phyloP scores from a whole-genome alignment of 306 rosid species.

The Cucumis melo region DNA sequence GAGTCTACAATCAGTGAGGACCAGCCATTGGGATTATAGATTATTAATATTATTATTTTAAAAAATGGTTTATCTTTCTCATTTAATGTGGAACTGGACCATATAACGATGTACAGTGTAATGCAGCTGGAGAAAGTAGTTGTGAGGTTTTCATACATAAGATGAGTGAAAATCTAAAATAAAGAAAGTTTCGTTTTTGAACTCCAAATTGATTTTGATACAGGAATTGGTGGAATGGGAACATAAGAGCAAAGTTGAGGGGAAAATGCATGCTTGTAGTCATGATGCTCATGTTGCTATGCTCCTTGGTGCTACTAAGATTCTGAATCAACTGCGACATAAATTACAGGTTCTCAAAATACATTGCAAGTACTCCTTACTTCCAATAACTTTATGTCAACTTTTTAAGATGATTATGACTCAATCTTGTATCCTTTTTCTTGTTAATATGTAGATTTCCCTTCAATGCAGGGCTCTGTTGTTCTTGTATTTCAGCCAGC shows the following conservation, averaged over 20 bases:
- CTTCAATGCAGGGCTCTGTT: slow-evolving; percentile 48
- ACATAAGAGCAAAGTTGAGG: slow-evolving; percentile 71
- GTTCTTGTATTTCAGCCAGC: slow-evolving; percentile 85
- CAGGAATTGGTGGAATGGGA: slow-evolving; percentile 84
- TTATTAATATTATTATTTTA: background rate
- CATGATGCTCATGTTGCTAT: slow-evolving; percentile 80
- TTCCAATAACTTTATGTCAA: background rate
- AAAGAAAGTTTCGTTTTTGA: background rate
- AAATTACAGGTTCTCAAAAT: slow-evolving; percentile 34
- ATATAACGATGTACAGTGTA: background rate
- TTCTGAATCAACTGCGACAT: slow-evolving; percentile 44
- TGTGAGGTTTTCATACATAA: background rate
- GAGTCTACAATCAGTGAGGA: background rate
- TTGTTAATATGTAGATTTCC: background rate
- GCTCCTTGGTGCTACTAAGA: slow-evolving; percentile 91
- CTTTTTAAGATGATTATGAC: background rate
- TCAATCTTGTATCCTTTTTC: background rate
- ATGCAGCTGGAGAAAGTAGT: background rate
- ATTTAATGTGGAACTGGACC: background rate
- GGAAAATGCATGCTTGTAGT: slow-evolving; percentile 91
- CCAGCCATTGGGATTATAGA: background rate
- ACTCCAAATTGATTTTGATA: background rate
- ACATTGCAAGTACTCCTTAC: background rate
- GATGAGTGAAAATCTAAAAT: background rate
- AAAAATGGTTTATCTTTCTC: background rate